Base-by-base conservation (phyloP, 129 eudicot genomes). In the Artemisia argyi region DNA sequence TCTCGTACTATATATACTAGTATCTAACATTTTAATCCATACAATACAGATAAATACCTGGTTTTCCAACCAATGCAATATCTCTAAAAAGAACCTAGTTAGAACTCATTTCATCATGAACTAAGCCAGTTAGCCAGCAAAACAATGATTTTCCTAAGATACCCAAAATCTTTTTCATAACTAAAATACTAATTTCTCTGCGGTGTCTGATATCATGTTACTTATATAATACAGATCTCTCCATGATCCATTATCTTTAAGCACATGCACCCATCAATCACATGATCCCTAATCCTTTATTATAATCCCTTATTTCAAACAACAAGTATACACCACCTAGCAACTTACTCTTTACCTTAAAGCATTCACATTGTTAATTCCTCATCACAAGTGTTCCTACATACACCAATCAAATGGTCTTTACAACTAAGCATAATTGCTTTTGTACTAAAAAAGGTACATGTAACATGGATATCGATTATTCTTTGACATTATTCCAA, bases 131-230 rank as follows among this genome's bases (percentile, higher is more conserved):
- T 10, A 11, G 22, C 8, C 44, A 35, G 16, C 52, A 75, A 9
- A 39, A 77, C 58, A 77, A 77, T 61, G 71, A 61, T 77, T 77
- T 17, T n/a, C 65, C 26, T 70, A 50, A 70, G 18, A 77, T 69
- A 46, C 76, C 57, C 65, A 77, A 19, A 77, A 61, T 70, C 65
- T 61, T 70, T 61, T 12, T 30, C 28, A 24, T 19, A 77, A 51
- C 39, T 59, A 68, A 58, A 59, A 68, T 61, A 61, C 66, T 14
- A 61, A 53, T 69, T 63, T 18, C 5, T 26, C 46, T 71, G 73
- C 64, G 78, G 77, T 78, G 82, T 71, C 76, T 62, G 48, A 15
- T 46, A 78, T 78, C 82, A 78, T 78, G 82, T 78, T 78, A 78
- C 78, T 72, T 72, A 65, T 65, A 71, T 78, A 78, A 71, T 71